phyloP scores from a whole-genome alignment of 164 flowering plant genomes.

The Sextonia rubra region DNA sequence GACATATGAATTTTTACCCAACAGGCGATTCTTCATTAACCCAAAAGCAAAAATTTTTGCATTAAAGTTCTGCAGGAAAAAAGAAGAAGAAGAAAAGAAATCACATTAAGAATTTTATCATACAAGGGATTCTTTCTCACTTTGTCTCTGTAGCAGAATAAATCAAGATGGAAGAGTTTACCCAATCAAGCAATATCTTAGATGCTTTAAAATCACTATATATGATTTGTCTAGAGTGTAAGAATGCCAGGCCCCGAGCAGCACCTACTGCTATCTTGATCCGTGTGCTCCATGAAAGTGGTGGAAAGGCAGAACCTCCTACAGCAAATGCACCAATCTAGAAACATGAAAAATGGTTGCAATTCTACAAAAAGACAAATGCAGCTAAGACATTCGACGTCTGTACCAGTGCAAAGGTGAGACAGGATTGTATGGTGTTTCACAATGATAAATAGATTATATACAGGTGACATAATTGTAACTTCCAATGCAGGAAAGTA shows the following conservation, averaged over 20 bases:
- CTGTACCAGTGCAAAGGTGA: background rate
- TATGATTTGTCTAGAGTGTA: slow-evolving; percentile 62
- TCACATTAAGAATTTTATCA: background rate
- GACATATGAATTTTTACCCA: slow-evolving; percentile 63
- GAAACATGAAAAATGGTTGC: background rate
- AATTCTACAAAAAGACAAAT: background rate
- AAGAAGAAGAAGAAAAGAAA: background rate
- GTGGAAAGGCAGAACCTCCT: slow-evolving; percentile 51
- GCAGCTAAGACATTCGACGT: background rate
- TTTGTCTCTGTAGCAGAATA: too few species aligned
- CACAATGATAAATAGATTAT: too few species aligned
- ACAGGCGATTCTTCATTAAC: slow-evolving; percentile 74
- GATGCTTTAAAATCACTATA: slow-evolving; percentile 77
- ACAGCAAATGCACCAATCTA: slow-evolving; percentile 2
- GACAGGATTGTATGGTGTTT: too few species aligned
- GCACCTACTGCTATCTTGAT: slow-evolving; percentile 79
- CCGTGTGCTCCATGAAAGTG: slow-evolving; percentile 68
- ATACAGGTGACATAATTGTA: too few species aligned
- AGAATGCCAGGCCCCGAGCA: slow-evolving; percentile 69
- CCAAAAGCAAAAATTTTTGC: slow-evolving; percentile 91
- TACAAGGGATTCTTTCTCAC: too few species aligned
- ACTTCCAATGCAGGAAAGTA: too few species aligned
- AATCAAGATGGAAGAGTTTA: slow-evolving; percentile 14
- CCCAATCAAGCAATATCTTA: slow-evolving; percentile 78
- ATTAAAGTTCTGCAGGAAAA: slow-evolving; percentile 41